Evolutionary conservation across 129 eudicot genomes (phyloP).

Genomic region (Ambrosia artemisiifolia): DNA sequence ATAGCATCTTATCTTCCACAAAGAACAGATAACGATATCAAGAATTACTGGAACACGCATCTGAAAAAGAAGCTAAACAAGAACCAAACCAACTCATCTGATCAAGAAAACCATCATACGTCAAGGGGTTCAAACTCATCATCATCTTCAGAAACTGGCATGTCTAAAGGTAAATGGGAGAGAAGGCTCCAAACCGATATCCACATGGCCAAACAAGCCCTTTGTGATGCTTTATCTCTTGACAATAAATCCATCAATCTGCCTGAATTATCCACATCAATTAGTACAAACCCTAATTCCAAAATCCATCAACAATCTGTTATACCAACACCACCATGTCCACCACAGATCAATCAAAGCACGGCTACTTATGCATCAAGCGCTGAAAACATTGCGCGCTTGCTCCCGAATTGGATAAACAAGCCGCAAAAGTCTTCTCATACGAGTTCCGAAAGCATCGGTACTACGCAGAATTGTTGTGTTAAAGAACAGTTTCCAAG

Average conservation of each 20-base stretch:
- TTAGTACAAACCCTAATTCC: conserved; percentile 18
- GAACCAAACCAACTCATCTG: conserved; percentile 25
- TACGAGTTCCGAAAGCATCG: conserved; percentile 35
- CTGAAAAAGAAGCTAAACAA: conserved; percentile 38
- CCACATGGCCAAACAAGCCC: conserved; percentile 45
- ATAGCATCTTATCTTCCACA: conserved; percentile 46
- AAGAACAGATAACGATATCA: conserved; percentile 45
- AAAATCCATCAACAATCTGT: conserved; percentile 17
- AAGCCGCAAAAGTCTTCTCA: conserved; percentile 25
- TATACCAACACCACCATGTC: conserved; percentile 4
- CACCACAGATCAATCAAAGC: conserved; percentile 7
- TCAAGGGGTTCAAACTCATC: conserved; percentile 22
- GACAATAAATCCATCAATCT: conserved; percentile 29
- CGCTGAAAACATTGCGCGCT: conserved; percentile 34
- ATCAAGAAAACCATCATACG: conserved; percentile 22
- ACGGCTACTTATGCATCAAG: conserved; percentile 39
- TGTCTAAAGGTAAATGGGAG: conserved; percentile 44
- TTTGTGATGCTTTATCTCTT: conserved; percentile 38
- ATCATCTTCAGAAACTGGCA: conserved; percentile 25
- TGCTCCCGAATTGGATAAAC: conserved; percentile 38
- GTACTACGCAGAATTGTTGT: conserved; percentile 17
- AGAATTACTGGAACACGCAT: conserved; percentile 47
- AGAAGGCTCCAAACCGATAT: conserved; percentile 46
- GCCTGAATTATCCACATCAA: conserved; percentile 22
- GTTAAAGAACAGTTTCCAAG: conserved; percentile 24